phyloP scores from a whole-genome alignment of 176 grass and related monocot species.

The Chloris gayana region DNA sequence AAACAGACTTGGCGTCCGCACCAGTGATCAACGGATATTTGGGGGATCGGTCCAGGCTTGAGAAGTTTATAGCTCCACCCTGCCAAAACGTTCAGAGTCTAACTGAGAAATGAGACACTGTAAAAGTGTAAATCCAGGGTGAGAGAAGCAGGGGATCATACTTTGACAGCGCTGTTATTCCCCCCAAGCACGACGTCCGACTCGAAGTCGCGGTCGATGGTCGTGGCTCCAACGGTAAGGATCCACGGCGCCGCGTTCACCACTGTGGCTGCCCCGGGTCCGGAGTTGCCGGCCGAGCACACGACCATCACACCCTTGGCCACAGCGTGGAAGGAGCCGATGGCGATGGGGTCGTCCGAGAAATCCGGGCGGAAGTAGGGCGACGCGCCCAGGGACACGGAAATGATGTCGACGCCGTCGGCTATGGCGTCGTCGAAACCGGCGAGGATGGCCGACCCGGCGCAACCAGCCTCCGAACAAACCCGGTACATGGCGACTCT shows the following conservation, averaged over 20 bases:
- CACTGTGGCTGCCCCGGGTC: conserved; percentile 52
- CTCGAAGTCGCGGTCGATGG: conserved; percentile 88
- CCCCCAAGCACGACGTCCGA: conserved; percentile 76
- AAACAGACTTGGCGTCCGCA: conserved; percentile 62
- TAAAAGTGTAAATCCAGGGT: neutral
- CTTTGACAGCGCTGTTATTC: conserved; percentile 59
- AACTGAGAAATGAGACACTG: neutral
- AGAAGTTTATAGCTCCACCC: conserved; percentile 91
- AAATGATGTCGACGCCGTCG: conserved; percentile 73
- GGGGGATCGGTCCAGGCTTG: conserved; percentile 62
- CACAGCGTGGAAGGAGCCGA: conserved; percentile 87
- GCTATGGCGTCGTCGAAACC: conserved; percentile 85
- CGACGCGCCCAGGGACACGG: conserved; percentile 66
- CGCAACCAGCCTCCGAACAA: conserved; percentile 60
- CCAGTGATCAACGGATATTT: conserved; percentile 76
- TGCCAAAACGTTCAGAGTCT: conserved; percentile 17
- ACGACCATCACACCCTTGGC: conserved; percentile 70
- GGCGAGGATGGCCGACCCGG: conserved; percentile 77
- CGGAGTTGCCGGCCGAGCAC: conserved; percentile 84
- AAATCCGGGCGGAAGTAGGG: conserved; percentile 50
- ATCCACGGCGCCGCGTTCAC: conserved; percentile 91
- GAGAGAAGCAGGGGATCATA: neutral
- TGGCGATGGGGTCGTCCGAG: conserved; percentile 69
- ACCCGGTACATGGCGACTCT: conserved; percentile 77
- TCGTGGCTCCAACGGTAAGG: conserved; percentile 75